Percentiles rank a stretch among this genome's conserved stretches.
phyloP scores from a whole-genome alignment of 176 grass and related monocot species.

The Dendrocalamus sinicus region DNA sequence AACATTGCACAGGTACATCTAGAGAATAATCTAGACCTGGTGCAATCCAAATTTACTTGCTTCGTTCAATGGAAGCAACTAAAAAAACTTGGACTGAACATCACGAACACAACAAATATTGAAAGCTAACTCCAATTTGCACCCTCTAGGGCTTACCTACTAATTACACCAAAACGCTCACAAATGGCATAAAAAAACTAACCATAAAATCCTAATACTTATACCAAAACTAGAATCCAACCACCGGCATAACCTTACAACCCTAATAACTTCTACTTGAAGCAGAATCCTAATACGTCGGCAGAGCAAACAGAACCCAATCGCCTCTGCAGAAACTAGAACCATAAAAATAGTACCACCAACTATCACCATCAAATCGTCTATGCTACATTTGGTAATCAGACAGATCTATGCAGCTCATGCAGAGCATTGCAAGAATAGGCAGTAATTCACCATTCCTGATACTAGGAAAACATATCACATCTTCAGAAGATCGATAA shows the following conservation, averaged over 20 bases:
- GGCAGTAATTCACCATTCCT: background rate
- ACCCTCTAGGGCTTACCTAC: background rate
- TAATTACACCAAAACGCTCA: background rate
- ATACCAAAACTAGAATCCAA: background rate
- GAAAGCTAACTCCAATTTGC: background rate
- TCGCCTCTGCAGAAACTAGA: background rate
- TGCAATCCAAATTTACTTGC: background rate
- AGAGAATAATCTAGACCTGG: background rate
- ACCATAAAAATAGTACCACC: background rate
- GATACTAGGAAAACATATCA: background rate
- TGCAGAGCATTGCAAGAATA: background rate
- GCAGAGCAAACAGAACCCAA: background rate
- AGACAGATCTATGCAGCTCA: background rate
- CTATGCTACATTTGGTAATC: background rate
- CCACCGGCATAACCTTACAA: background rate
- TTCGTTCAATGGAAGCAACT: background rate
- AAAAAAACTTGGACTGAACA: no score
- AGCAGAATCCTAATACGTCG: background rate
- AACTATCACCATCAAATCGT: background rate
- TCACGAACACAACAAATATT: background rate
- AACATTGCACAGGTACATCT: conserved; percentile 6
- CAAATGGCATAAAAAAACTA: background rate
- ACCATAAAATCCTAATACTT: background rate
- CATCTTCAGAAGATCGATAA: background rate
- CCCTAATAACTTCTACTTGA: background rate